A percentile compares a stretch with the other conserved stretches of the same genome.
phyloP scores from a whole-genome alignment of 192 early-diverging fungal genomes.

The Coemansia sp. region DNA sequence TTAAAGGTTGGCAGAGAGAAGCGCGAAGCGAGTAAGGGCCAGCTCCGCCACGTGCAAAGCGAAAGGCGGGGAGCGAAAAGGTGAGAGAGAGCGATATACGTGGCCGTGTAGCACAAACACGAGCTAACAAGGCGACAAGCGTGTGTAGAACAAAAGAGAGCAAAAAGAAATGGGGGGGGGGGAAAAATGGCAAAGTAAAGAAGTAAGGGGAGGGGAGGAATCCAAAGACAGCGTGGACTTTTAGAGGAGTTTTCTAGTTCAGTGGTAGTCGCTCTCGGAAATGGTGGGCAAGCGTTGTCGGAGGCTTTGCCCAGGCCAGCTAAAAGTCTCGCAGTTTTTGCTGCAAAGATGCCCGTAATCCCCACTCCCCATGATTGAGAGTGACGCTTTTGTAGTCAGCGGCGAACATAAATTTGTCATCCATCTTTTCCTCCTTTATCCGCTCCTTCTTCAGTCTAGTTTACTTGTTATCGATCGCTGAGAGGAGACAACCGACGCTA shows the following conservation, averaged over 20 bases:
- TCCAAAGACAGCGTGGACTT: background rate
- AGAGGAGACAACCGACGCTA: background rate
- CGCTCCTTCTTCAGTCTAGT: background rate
- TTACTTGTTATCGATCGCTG: background rate
- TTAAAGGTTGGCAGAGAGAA: background rate
- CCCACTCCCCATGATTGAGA: background rate
- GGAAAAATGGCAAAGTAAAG: background rate
- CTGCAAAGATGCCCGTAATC: background rate
- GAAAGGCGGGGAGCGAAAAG: background rate
- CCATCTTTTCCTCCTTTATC: background rate
- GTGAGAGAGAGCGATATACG: background rate
- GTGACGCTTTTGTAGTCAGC: background rate
- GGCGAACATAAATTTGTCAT: conserved; percentile 1
- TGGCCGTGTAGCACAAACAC: background rate
- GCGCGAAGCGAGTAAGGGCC: background rate
- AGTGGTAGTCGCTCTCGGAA: background rate
- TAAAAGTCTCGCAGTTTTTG: background rate
- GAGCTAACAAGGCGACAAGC: background rate
- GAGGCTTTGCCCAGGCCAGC: background rate
- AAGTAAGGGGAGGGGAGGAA: conserved; percentile 1
- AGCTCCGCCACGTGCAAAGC: background rate
- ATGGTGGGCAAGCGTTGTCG: background rate
- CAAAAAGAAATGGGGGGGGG: background rate
- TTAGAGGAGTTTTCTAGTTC: background rate
- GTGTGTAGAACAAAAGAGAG: background rate